Evolutionary conservation across 257 asterid species (phyloP).

Genomic region (Ajuga chamaepitys): DNA sequence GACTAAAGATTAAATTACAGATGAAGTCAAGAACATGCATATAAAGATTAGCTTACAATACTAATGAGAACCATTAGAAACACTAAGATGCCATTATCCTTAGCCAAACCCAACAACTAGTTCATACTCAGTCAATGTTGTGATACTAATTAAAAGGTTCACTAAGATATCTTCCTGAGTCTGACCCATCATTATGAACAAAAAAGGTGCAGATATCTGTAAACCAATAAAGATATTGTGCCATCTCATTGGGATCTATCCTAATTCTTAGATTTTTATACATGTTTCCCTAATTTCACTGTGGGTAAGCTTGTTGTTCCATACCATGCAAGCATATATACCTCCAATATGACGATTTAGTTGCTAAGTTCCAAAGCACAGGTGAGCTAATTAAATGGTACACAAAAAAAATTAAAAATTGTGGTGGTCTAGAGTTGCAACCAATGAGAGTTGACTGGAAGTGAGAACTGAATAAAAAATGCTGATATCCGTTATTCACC

Average conservation of each 20-base stretch:
- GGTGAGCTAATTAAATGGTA: background rate
- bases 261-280: background rate
- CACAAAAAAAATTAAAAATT: background rate
- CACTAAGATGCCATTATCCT: too few relatives aligned
- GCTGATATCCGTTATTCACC: background rate
- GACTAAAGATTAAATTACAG: constrained; percentile 1
- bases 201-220: background rate
- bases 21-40: constrained; percentile 14
- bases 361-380: background rate
- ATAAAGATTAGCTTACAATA: constrained; percentile 1
- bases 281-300: background rate
- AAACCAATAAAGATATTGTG: background rate
- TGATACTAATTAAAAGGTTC: background rate
- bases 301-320: background rate
- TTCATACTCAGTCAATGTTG: background rate
- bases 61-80: background rate
- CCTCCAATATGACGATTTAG: background rate
- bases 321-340: background rate
- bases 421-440: background rate
- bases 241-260: background rate
- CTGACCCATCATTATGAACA: background rate
- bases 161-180: background rate
- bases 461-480: background rate
- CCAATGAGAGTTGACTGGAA: background rate
- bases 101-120: background rate